Evolutionary conservation across 164 flowering plant genomes (phyloP).

Genomic region (Vitis cinerea): DNA sequence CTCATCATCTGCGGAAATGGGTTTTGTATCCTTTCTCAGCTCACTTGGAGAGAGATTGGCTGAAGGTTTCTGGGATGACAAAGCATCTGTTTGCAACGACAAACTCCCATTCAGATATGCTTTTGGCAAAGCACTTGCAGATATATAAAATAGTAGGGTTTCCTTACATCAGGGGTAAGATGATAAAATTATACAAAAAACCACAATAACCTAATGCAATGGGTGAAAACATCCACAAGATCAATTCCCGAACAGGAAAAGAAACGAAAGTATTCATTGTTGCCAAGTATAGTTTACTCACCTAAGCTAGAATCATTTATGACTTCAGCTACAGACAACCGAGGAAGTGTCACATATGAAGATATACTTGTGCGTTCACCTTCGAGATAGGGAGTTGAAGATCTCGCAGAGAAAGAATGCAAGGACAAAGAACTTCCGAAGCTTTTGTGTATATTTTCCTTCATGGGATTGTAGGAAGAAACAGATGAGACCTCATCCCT

Average conservation of each 20-base stretch:
- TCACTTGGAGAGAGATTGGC: slow-evolving; percentile 45
- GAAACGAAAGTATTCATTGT: too few relatives aligned
- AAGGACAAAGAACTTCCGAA: slow-evolving; percentile 83
- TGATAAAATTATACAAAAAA: not conserved
- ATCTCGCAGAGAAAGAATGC: slow-evolving; percentile 59
- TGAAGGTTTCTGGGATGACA: slow-evolving; percentile 38
- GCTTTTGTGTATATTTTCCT: slow-evolving; percentile 51
- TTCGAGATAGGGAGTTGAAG: slow-evolving; percentile 45
- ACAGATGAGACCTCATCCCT: slow-evolving; percentile 88
- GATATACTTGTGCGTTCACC: slow-evolving; percentile 60
- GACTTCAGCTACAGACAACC: slow-evolving; percentile 67
- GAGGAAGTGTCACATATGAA: slow-evolving; percentile 54
- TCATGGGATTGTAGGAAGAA: slow-evolving; percentile 76
- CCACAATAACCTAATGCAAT: too few relatives aligned
- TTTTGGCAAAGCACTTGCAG: slow-evolving; percentile 5
- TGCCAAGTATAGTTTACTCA: slow-evolving; percentile 22
- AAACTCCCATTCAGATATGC: slow-evolving; percentile 16
- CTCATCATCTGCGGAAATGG: slow-evolving; percentile 48
- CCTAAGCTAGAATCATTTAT: slow-evolving; percentile 62
- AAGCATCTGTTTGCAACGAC: slow-evolving; percentile 37
- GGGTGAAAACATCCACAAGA: too few relatives aligned
- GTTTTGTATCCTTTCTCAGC: slow-evolving; percentile 30
- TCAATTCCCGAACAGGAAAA: not conserved
- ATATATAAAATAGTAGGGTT: not conserved
- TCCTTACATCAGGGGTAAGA: not conserved